Evolutionary conservation across 768 basidiomycete genomes (phyloP), one percentile per base, ranked within the genome.

Genomic region (Boletus sp.): DNA sequence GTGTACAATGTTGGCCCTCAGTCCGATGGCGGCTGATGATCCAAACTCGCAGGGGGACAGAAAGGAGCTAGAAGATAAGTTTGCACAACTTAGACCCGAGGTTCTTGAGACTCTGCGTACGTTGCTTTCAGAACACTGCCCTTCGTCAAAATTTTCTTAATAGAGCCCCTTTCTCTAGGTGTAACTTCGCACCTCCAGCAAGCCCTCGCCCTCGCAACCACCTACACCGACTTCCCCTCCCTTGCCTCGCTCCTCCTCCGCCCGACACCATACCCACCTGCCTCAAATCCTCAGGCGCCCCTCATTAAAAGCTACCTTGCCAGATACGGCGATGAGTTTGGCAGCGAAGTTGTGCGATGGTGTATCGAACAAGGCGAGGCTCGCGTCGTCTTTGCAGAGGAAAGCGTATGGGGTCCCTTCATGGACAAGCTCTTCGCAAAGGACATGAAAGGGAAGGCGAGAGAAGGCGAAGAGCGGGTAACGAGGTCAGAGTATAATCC

Each of bases 291-390:
- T 1, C 76, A 88, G 61, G 75, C 77, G 2, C 65, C 72, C 25
- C 76, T 84, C 19, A 85, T 93, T 17, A 80, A 85, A 62, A 67
- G 69, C 5, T 97, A 93, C 70, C 82, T 94, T 53, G 79, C 88
- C 42, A 79, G 77, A 62, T 96, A 88, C 72, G 83, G 86, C 47
- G 85, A 92, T 33, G 83, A 83, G 13, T 98, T 98, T 59, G 88
- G 93, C 0, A 83, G 79, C n/a, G 87, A 92, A 64, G 77, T 97
- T n/a, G 95, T 90, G 65, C 82, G 84, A 64, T 97, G 90, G 90
- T 96, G 92, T 68, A 88, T 96, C 47, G 89, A 93, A 60, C 86
- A 94, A 59, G 90, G 90, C 17, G 92, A 93, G 71, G 71, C 91
- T 23, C 83, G 92, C 13, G 81, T 85, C 6, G 79, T 98, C 70